Evolutionary conservation across 73 alveolate species (phyloP).

Genomic region (Diophrys appendiculata): DNA sequence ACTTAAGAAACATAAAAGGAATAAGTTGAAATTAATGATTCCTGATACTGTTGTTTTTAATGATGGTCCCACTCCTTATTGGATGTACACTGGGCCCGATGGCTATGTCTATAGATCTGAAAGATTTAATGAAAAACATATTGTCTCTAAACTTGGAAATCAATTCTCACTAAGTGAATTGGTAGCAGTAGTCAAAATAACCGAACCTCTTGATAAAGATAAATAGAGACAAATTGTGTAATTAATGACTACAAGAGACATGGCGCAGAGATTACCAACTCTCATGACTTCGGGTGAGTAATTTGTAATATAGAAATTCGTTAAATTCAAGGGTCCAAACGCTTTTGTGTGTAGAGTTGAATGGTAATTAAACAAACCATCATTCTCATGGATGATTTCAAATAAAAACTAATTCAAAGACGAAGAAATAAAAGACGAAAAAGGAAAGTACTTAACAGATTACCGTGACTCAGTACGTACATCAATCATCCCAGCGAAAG

Average conservation of each 20-base stretch:
- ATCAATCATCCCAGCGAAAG: constrained; percentile 77
- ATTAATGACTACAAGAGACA: constrained; percentile 62
- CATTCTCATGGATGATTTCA: constrained; percentile 82
- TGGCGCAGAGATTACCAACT: constrained; percentile 45
- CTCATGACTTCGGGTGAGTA: constrained; percentile 43
- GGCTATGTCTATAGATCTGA: constrained; percentile 94
- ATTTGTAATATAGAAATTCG: constrained; percentile 85
- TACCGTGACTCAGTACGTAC: constrained; percentile 71
- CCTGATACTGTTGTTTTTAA: constrained; percentile 96
- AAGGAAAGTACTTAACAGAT: constrained; percentile 82
- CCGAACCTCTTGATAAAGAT: constrained; percentile 33
- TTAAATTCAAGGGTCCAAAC: constrained; percentile 94
- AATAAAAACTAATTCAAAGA: constrained; percentile 77
- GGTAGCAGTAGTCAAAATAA: constrained; percentile 29
- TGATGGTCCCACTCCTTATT: constrained; percentile 88
- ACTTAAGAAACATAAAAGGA: not conserved
- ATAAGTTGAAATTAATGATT: constrained; percentile 82
- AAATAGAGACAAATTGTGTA: constrained; percentile 60
- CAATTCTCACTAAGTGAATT: constrained; percentile 70
- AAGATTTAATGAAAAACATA: constrained; percentile 70
- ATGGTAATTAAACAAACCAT: constrained; percentile 83
- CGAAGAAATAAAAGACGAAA: constrained; percentile 77
- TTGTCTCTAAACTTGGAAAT: constrained; percentile 68
- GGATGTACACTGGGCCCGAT: constrained; percentile 93
- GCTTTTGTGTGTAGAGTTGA: constrained; percentile 92